Percentiles rank a stretch among this genome's conserved stretches.
These are phyloP conservation scores for Endothia cerciana DNA, from an alignment of 2,329 filamentous ascomycete species.

Conservation along the genomic window DNA sequence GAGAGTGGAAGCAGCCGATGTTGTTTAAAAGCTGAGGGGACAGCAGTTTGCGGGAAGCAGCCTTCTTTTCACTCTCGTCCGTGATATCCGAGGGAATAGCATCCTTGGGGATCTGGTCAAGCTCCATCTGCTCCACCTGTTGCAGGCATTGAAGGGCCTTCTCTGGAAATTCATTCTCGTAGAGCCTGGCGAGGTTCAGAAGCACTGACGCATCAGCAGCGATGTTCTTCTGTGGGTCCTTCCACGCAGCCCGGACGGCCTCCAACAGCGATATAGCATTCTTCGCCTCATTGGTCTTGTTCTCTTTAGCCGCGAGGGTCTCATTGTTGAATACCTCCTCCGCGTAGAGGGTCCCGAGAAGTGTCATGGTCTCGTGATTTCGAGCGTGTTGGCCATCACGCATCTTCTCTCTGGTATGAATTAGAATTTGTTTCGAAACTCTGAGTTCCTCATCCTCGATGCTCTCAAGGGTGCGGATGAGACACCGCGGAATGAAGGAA, in stretches of 20 bases:
- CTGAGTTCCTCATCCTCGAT: neutral
- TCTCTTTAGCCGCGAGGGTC: constrained; percentile 73
- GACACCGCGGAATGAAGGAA: neutral
- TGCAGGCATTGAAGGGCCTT: constrained; percentile 90
- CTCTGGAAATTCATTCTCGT: constrained; percentile 83
- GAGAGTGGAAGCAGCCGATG: constrained; percentile 94
- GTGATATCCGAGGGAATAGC: constrained; percentile 64
- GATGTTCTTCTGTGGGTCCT: constrained; percentile 84
- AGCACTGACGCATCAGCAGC: constrained; percentile 84
- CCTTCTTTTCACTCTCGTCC: constrained; percentile 63
- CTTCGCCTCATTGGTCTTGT: constrained; percentile 82
- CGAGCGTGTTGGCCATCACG: constrained; percentile 74
- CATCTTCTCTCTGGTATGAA: constrained; percentile 73
- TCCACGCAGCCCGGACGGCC: constrained; percentile 83
- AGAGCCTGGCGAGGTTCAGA: constrained; percentile 87
- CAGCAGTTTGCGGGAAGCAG: constrained; percentile 73
- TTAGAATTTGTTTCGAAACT: neutral
- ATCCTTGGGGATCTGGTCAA: constrained; percentile 75
- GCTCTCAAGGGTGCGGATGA: neutral
- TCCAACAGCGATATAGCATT: constrained; percentile 88
- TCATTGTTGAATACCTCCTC: constrained; percentile 90
- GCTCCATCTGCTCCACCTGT: constrained; percentile 88
- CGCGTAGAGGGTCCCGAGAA: constrained; percentile 89
- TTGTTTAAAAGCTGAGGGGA: constrained; percentile 95
- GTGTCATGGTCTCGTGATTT: constrained; percentile 84